Evolutionary conservation across 2,329 filamentous ascomycete genomes (phyloP).

Genomic region (Huntiella moniliformis): DNA sequence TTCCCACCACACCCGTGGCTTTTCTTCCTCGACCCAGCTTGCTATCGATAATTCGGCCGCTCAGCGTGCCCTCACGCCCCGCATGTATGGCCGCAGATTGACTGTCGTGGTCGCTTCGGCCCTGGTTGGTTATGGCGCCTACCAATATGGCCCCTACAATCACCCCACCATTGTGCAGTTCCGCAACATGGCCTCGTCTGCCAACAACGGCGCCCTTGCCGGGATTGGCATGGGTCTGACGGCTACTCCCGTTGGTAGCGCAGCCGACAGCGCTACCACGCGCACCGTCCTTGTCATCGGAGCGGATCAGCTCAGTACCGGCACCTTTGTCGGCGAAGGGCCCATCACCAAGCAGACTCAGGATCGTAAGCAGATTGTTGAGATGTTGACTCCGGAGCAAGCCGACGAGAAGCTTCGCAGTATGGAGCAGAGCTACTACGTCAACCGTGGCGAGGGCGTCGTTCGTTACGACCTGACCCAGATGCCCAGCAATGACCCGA

Average conservation of each 20-base stretch:
- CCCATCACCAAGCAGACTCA: conserved; percentile 78
- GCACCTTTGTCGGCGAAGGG: conserved; percentile 65
- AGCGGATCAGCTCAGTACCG: conserved; percentile 76
- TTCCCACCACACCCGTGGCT: not conserved
- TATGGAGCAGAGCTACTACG: conserved; percentile 79
- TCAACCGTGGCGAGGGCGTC: conserved; percentile 77
- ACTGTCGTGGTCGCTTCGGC: conserved; percentile 49
- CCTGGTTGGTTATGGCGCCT: conserved; percentile 54
- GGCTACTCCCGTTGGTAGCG: conserved; percentile 13
- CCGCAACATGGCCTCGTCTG: conserved; percentile 15
- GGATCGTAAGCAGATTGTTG: conserved; percentile 66
- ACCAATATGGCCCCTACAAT: conserved; percentile 35
- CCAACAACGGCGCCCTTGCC: conserved; percentile 12
- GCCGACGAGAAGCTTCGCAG: conserved; percentile 74
- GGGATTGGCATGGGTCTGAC: conserved; percentile 2
- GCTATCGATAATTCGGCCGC: not conserved
- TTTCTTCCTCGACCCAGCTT: not conserved
- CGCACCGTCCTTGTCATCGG: conserved; percentile 70
- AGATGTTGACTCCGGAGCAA: conserved; percentile 94
- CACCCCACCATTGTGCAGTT: conserved; percentile 18
- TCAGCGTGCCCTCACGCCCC: conserved; percentile 31
- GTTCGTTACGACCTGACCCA: conserved; percentile 90
- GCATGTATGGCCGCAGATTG: conserved; percentile 57
- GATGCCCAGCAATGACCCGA: conserved; percentile 88
- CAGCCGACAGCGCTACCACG: conserved; percentile 27